These are phyloP conservation scores for Teunomyces funiuensis DNA, from an alignment of 805 yeast genomes.

Conservation along the genomic window DNA sequence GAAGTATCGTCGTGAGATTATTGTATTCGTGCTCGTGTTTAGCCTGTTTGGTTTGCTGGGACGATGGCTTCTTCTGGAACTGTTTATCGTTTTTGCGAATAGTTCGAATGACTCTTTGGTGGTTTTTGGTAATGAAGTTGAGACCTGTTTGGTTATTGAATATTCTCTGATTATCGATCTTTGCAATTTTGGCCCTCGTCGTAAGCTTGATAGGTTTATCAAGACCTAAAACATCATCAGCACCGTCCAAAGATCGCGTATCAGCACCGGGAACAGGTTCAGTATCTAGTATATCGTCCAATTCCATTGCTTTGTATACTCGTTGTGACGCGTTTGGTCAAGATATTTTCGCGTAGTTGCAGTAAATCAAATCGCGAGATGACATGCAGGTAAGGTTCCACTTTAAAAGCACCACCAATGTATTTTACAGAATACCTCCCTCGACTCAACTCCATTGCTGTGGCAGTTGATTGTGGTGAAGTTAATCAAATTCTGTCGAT, in stretches of 20 bases:
- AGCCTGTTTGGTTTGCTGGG: slow-evolving; percentile 13
- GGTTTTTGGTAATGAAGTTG: slow-evolving; percentile 31
- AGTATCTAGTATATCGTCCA: slow-evolving; percentile 5
- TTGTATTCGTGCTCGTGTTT: slow-evolving; percentile 31
- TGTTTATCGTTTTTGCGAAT: slow-evolving; percentile 28
- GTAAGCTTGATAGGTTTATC: slow-evolving; percentile 36
- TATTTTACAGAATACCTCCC: slow-evolving; percentile 10
- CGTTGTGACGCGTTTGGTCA: not conserved
- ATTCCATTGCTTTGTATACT: slow-evolving; percentile 1
- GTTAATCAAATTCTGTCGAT: not conserved
- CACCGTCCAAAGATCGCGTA: not conserved
- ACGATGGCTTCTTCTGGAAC: slow-evolving; percentile 14
- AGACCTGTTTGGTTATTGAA: slow-evolving; percentile 35
- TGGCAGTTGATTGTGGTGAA: slow-evolving; percentile 6
- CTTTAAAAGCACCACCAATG: slow-evolving; percentile 5
- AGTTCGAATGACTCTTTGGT: slow-evolving; percentile 25
- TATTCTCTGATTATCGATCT: slow-evolving; percentile 38
- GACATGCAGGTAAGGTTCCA: not conserved
- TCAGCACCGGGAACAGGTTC: not conserved
- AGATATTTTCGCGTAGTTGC: not conserved
- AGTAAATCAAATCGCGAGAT: not conserved
- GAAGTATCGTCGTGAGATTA: slow-evolving; percentile 35
- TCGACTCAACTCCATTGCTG: slow-evolving; percentile 8
- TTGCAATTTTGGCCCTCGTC: slow-evolving; percentile 33
- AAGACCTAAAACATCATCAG: slow-evolving; percentile 31